Percentiles rank a stretch among this genome's conserved stretches.
phyloP scores from a whole-genome alignment of 495 filamentous ascomycete species.

The Aspergillus hancockii region DNA sequence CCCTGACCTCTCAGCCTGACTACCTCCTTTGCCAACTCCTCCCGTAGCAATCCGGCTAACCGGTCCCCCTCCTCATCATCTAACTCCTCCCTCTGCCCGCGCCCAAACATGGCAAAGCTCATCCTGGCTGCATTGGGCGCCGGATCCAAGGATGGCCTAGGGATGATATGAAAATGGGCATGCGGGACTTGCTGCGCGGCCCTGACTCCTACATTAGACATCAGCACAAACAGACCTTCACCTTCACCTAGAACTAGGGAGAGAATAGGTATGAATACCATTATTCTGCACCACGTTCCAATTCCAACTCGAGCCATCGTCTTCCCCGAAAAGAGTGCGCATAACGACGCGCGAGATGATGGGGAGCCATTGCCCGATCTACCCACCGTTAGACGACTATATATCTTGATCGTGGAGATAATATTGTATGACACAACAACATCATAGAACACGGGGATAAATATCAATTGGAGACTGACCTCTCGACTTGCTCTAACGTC shows the following conservation, averaged over 20 bases:
- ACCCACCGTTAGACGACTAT: constrained; percentile 6
- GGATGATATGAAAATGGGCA: constrained; percentile 92
- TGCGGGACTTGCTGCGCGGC: constrained; percentile 91
- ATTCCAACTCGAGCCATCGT: constrained; percentile 58
- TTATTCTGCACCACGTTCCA: constrained; percentile 96
- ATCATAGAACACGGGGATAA: constrained; percentile 5
- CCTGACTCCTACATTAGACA: constrained; percentile 54
- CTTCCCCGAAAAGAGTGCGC: constrained; percentile 42
- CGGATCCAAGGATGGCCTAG: constrained; percentile 51
- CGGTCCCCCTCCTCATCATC: constrained; percentile 79
- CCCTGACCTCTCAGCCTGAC: constrained; percentile 46
- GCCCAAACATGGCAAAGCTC: constrained; percentile 81
- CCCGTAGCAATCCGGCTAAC: constrained; percentile 63
- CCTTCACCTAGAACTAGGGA: not conserved
- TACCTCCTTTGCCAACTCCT: constrained; percentile 56
- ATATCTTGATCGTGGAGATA: not conserved
- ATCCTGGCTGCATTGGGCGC: constrained; percentile 36
- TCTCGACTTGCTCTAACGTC: constrained; percentile 54
- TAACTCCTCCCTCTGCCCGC: constrained; percentile 76
- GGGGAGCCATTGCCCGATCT: constrained; percentile 71
- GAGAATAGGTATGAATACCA: constrained; percentile 43
- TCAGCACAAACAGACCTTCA: not conserved
- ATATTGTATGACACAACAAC: no score
- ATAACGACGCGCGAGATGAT: constrained; percentile 71
- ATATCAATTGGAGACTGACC: constrained; percentile 26